A percentile compares a stretch with the other conserved stretches of the same genome.
Evolutionary conservation across 352 stramenopile species (phyloP).

Genomic region (Globisporangium apiculatum): DNA sequence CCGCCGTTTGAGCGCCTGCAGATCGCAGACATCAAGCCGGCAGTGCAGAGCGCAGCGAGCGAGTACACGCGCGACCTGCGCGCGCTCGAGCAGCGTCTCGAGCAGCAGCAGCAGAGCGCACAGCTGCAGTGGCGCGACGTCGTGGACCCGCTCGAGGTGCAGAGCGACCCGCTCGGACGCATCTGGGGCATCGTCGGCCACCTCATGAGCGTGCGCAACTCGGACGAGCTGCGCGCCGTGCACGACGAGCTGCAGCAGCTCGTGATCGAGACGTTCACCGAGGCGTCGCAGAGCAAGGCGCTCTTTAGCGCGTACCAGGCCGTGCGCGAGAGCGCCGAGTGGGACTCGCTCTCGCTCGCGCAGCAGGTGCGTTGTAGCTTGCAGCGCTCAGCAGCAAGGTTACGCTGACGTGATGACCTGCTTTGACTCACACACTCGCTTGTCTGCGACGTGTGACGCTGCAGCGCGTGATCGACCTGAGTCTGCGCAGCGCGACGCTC

Average conservation of each 20-base stretch:
- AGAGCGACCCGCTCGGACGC: conserved; percentile 89
- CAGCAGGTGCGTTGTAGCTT: conserved; percentile 39
- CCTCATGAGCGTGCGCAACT: conserved; percentile 96
- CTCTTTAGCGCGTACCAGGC: conserved; percentile 89
- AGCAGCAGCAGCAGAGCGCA: conserved; percentile 1
- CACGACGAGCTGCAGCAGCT: conserved; percentile 92
- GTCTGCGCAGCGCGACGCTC: conserved; percentile 83
- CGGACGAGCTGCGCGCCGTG: conserved; percentile 88
- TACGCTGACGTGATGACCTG: background rate
- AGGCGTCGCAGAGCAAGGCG: conserved; percentile 88
- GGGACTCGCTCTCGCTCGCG: conserved; percentile 39
- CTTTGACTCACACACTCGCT: no score
- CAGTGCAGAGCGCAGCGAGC: conserved; percentile 41
- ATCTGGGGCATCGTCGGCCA: conserved; percentile 95
- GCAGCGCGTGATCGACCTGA: conserved; percentile 88
- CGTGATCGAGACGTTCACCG: conserved; percentile 91
- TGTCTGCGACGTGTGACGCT: no score
- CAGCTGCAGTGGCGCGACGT: conserved; percentile 78
- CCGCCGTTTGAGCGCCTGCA: conserved; percentile 64
- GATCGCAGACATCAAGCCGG: conserved; percentile 52
- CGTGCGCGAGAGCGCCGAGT: conserved; percentile 65
- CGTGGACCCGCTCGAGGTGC: conserved; percentile 89
- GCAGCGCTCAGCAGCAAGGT: background rate
- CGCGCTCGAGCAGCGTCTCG: conserved; percentile 35
- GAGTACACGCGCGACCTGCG: conserved; percentile 45